These are phyloP conservation scores for Acanthamoeba culbertsoni DNA, from an alignment of 208 protist species.

Conservation along the genomic window DNA sequence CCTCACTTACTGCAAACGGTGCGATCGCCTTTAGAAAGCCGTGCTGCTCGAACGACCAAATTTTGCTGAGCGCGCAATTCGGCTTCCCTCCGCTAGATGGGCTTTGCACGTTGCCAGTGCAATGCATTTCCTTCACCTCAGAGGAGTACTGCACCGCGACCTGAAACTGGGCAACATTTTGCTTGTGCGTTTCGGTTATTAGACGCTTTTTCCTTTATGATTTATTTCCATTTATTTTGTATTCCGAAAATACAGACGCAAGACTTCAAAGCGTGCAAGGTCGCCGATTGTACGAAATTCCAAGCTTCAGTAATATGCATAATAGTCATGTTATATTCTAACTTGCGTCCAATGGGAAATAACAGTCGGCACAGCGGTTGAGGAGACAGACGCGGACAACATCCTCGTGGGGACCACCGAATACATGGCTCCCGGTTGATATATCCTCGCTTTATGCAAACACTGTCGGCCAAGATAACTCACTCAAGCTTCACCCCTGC, in stretches of 20 bases:
- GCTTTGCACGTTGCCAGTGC: constrained; percentile 31
- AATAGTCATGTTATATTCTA: not conserved
- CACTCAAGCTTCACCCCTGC: not conserved
- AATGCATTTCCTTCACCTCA: constrained; percentile 43
- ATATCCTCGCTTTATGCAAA: not conserved
- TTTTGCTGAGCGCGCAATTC: not conserved
- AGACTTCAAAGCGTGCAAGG: constrained; percentile 11
- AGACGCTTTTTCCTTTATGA: too few relatives aligned
- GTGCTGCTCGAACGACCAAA: not conserved
- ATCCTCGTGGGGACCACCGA: constrained; percentile 6
- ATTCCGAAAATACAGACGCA: not conserved
- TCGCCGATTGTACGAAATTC: not conserved
- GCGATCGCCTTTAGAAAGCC: not conserved
- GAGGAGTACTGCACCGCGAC: constrained; percentile 33
- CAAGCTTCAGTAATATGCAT: not conserved
- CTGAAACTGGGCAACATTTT: constrained; percentile 45
- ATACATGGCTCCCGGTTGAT: constrained; percentile 45
- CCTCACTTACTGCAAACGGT: not conserved
- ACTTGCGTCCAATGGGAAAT: not conserved
- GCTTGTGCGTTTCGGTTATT: not conserved
- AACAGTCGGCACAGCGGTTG: constrained; percentile 21
- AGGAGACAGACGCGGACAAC: constrained; percentile 19
- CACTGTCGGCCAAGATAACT: not conserved
- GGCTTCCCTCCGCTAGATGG: not conserved
- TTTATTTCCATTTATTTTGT: not conserved